Evolutionary conservation across 768 basidiomycete genomes (phyloP), one percentile per base, ranked within the genome.

Genomic region (Kwoniella dendrophila): DNA sequence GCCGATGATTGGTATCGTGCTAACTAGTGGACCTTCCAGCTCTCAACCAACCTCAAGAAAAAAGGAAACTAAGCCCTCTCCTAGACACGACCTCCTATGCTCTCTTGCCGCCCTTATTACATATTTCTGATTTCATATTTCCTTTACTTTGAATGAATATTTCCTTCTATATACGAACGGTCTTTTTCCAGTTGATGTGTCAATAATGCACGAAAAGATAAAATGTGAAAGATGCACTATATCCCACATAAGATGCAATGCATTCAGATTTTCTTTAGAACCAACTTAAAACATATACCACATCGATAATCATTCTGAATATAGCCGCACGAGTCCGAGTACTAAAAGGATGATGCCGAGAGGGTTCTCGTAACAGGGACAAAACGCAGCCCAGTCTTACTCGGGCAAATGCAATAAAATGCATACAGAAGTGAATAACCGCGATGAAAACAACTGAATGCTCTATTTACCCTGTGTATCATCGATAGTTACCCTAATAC

Each of bases 21-120:
- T 22, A 14, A 43, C 27, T 38, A 10, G 3, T 30, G n/a, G 12
- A 16, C 26, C 27, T 27, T 40, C 29, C 53, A 79, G 78, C 74
- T 80, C 56, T 76, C 76, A 27, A 73, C 68, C 60, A 80, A 80
- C 74, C 69, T 80, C 63, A 79, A 78, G 75, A 77, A 71, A 38
- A 58, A 49, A 36, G 24, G n/a, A n/a, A n/a, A 32, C n/a, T 58
- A 58, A 49, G 32, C 24, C 8, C 18, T 24, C 16, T 41, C 34
- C 29, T 20, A 11, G 7, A 3, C 26, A 33, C n/a, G 32, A 51
- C 22, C 49, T 51, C 30, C 43, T 44, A 24, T 27, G 22, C 43
- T 53, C 40, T 51, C 47, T 50, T 38, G 4, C 7, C 54, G 29
- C n/a, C 20, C 34, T 16, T 29, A 4, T 45, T 32, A 16, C 12